phyloP scores from a whole-genome alignment of 768 basidiomycete species.

The Piloderma croceum region DNA sequence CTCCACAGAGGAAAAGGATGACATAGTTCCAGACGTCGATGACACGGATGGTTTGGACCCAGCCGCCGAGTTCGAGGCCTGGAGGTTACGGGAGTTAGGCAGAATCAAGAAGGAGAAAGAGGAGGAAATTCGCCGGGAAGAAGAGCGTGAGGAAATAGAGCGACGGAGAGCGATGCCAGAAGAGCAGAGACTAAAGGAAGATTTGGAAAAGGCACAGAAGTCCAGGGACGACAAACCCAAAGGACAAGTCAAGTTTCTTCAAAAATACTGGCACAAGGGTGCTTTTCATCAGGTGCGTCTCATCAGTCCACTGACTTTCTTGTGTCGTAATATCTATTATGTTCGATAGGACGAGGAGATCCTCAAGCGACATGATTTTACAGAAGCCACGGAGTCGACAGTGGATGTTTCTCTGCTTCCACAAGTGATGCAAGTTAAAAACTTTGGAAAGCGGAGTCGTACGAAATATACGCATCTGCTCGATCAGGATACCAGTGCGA shows the following conservation, averaged over 20 bases:
- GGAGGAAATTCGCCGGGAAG: slow-evolving; percentile 71
- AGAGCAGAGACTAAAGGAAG: slow-evolving; percentile 87
- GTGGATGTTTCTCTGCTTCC: slow-evolving; percentile 86
- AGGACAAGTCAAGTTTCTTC: slow-evolving; percentile 86
- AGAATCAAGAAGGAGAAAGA: slow-evolving; percentile 94
- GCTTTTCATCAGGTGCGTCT: slow-evolving; percentile 88
- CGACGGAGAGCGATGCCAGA: slow-evolving; percentile 89
- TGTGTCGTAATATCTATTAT: slow-evolving; percentile 6
- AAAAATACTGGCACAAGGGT: slow-evolving; percentile 99
- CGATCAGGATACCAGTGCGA: slow-evolving; percentile 84
- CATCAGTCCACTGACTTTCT: background rate
- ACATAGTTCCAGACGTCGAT: slow-evolving; percentile 80
- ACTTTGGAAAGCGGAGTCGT: slow-evolving; percentile 88
- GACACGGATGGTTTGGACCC: slow-evolving; percentile 94
- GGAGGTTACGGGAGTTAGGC: slow-evolving; percentile 90
- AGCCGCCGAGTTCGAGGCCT: slow-evolving; percentile 86
- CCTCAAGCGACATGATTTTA: slow-evolving; percentile 76
- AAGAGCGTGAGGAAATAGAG: slow-evolving; percentile 89
- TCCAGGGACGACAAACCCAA: slow-evolving; percentile 84
- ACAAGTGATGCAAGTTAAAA: slow-evolving; percentile 93
- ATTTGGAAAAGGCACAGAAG: slow-evolving; percentile 80
- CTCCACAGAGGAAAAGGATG: slow-evolving; percentile 78
- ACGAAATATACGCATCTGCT: slow-evolving; percentile 96
- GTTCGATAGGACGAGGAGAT: slow-evolving; percentile 77
- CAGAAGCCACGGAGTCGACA: slow-evolving; percentile 83